A percentile compares a stretch with the other conserved stretches of the same genome.
These are phyloP conservation scores for Sanghuangporus weigelae DNA, from an alignment of 1,284 basidiomycete species.

Conservation along the genomic window DNA sequence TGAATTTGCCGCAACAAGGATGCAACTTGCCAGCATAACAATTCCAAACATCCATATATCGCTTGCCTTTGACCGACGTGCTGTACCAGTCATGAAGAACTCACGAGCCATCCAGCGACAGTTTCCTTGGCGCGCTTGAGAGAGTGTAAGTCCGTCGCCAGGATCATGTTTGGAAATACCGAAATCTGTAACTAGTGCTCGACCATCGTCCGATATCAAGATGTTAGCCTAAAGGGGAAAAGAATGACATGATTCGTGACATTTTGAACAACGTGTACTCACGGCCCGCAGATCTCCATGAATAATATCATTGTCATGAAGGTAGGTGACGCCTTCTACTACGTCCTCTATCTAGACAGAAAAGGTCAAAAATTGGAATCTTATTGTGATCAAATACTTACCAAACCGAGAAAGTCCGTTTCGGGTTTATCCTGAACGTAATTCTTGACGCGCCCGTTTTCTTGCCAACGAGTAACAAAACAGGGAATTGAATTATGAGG, in stretches of 20 bases:
- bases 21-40: not conserved
- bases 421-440: not conserved
- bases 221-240: conserved; percentile 2
- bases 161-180: not conserved
- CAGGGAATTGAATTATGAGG: not conserved
- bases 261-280: not conserved
- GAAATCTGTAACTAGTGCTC: conserved; percentile 9
- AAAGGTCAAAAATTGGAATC: not conserved
- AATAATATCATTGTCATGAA: conserved; percentile 12
- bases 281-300: conserved; percentile 12
- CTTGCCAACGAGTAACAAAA: conserved; percentile 2
- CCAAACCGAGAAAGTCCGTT: not conserved
- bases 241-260: not conserved
- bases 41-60: conserved; percentile 8
- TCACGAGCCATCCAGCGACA: conserved; percentile 6
- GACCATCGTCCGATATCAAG: not conserved
- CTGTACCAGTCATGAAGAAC: not conserved
- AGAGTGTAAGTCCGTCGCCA: not conserved
- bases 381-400: not conserved
- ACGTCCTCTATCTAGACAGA: conserved; percentile 1
- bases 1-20: not conserved
- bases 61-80: not conserved
- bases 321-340: not conserved
- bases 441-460: conserved; percentile 4
- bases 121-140: not conserved